Percentiles rank a stretch among this genome's conserved stretches.
These are phyloP conservation scores for Pinus taeda DNA, from an alignment of 75 land plant genomes.

Conservation along the genomic window DNA sequence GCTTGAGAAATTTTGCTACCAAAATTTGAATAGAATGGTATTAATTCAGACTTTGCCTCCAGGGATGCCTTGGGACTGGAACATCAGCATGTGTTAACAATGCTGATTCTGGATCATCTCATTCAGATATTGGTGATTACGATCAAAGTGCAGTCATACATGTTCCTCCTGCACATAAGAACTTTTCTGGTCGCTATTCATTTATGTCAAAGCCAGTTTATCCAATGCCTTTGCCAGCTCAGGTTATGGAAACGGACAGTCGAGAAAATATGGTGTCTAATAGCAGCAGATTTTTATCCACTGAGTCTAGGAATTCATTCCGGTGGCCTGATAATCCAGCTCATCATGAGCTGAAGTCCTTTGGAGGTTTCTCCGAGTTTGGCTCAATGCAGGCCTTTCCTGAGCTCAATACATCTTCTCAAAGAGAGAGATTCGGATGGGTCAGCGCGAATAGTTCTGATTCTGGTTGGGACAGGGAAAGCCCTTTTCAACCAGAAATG, in stretches of 20 bases:
- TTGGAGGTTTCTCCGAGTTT: slow-evolving; percentile 29
- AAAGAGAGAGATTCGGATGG: slow-evolving; percentile 31
- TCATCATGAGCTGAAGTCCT: slow-evolving; percentile 20
- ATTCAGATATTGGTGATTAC: slow-evolving; percentile 47
- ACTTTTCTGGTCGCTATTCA: slow-evolving; percentile 30
- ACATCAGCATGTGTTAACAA: slow-evolving; percentile 24
- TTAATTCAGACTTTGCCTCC: slow-evolving; percentile 3
- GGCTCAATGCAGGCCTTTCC: slow-evolving; percentile 40
- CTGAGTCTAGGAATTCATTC: slow-evolving; percentile 5
- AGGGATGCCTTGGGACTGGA: slow-evolving; percentile 27
- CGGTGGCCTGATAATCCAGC: slow-evolving; percentile 8
- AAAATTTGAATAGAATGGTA: background rate
- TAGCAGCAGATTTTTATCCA: slow-evolving; percentile 1
- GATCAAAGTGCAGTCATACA: slow-evolving; percentile 25
- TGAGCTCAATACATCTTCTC: slow-evolving; percentile 29
- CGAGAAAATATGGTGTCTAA: background rate
- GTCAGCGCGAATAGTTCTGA: slow-evolving; percentile 20
- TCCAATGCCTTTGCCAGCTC: slow-evolving; percentile 37
- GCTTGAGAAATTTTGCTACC: background rate
- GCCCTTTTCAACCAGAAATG: slow-evolving; percentile 17
- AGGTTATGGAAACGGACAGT: slow-evolving; percentile 17
- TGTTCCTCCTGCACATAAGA: slow-evolving; percentile 16
- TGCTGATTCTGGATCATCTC: slow-evolving; percentile 41
- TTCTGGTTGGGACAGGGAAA: slow-evolving; percentile 15
- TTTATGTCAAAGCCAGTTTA: slow-evolving; percentile 50